Conservation (phyloP, 495 filamentous ascomycete genomes). For the Penicillium bovifimosum region DNA sequence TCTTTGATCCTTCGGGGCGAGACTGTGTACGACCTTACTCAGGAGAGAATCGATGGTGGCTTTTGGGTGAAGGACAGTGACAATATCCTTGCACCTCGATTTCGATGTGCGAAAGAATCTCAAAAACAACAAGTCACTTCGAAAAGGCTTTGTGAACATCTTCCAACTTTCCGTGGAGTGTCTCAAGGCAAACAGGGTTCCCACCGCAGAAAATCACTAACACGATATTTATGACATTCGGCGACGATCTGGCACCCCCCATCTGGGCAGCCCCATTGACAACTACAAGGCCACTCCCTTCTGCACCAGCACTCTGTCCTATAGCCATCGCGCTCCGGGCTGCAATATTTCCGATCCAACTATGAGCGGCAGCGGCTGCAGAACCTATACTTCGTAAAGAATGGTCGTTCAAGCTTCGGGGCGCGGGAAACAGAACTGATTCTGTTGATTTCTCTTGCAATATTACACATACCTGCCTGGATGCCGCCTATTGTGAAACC, state of each 20-base stretch:
- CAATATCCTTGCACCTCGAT: constrained; percentile 12
- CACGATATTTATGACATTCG: no score
- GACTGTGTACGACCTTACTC: constrained; percentile 8
- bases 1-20: constrained; percentile 19
- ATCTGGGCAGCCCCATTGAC: constrained; percentile 13
- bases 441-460: background rate
- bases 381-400: constrained; percentile 4
- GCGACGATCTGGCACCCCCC: no score
- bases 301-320: constrained; percentile 18
- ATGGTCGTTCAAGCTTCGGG: constrained; percentile 2
- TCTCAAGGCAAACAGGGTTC: constrained; percentile 17
- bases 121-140: constrained; percentile 25
- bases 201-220: constrained; percentile 20
- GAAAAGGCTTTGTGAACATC: constrained; percentile 25
- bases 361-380: constrained; percentile 4
- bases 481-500: constrained; percentile 13
- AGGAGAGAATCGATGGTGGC: constrained; percentile 14
- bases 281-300: constrained; percentile 12
- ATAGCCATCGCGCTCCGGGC: constrained; percentile 11
- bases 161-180: constrained; percentile 17
- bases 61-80: constrained; percentile 14
- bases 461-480: constrained; percentile 12
- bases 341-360: constrained; percentile 15
- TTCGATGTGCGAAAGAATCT: constrained; percentile 24
- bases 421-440: background rate